These are phyloP conservation scores for Paratrypanosoma confusum DNA, from an alignment of 208 protist genomes.

Conservation along the genomic window DNA sequence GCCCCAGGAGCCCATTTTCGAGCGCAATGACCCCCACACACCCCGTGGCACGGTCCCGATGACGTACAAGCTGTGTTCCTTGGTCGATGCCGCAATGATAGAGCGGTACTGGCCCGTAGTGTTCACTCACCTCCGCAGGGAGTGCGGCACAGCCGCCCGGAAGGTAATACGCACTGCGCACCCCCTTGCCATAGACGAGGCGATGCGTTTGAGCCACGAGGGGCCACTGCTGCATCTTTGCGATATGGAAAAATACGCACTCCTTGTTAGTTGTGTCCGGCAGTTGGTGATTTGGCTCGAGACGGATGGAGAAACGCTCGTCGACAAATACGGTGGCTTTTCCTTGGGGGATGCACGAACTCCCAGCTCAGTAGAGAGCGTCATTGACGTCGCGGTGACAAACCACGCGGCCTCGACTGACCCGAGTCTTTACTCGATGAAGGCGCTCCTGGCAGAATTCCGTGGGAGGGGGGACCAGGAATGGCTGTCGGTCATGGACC, in stretches of 20 bases:
- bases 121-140: conserved; percentile 8
- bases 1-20: neutral
- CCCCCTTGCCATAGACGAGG: conserved; percentile 20
- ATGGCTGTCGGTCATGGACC: conserved; percentile 8
- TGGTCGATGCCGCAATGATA: conserved; percentile 12
- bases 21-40: neutral
- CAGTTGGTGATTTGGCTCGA: conserved; percentile 11
- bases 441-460: conserved; percentile 12
- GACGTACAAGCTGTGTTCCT: conserved; percentile 13
- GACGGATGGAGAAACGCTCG: conserved; percentile 14
- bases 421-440: conserved; percentile 10
- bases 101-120: conserved; percentile 13
- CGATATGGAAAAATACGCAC: conserved; percentile 12
- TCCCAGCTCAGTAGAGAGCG: conserved; percentile 9
- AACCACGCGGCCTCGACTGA: conserved; percentile 15
- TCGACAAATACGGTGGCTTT: conserved; percentile 9
- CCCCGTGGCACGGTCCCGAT: conserved; percentile 17
- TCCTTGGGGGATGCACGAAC: too few species aligned
- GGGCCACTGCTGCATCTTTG: conserved; percentile 1
- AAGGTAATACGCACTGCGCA: conserved; percentile 5
- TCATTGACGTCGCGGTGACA: conserved; percentile 17
- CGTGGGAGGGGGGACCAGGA: neutral
- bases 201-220: conserved; percentile 10
- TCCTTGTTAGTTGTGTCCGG: conserved; percentile 13
- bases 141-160: conserved; percentile 2